Evolutionary conservation across 805 yeast genomes (phyloP), one percentile per base, ranked within the genome.

Genomic region (Kodamaea nitidulidarum): DNA sequence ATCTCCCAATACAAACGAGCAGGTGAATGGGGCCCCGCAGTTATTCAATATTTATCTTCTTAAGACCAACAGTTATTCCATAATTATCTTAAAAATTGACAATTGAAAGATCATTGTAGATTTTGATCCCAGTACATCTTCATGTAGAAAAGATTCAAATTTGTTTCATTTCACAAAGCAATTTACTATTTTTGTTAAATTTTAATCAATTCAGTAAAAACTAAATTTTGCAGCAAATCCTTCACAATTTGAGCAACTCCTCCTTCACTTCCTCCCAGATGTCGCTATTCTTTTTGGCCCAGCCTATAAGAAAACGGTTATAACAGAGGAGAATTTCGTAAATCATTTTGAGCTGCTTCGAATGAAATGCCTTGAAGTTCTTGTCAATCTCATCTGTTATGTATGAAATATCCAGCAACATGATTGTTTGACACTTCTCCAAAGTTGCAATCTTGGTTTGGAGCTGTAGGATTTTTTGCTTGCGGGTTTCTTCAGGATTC

Each of bases 21-120:
- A 22, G 70, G 71, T 2, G 79, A 67, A 46, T 84, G 93, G 88
- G 87, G 88, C 0, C 76, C 75, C 1, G 82, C 90, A 0, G 81
- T 78, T 6, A 39, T 44, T 11, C 35, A 39, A 32, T 47, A 47
- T 29, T 41, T 47, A 14, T 12, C 16, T 4, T 6, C 15, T 4
- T 12, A 27, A 15, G 6, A n/a, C 5, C n/a, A n/a, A n/a, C n/a
- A n/a, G n/a, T n/a, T n/a, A n/a, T n/a, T n/a, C n/a, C n/a, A n/a
- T n/a, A n/a, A n/a, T n/a, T n/a, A n/a, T n/a, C n/a, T n/a, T n/a
- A n/a, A n/a, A n/a, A n/a, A n/a, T n/a, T n/a, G n/a, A n/a, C n/a
- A n/a, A n/a, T n/a, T n/a, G n/a, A n/a, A n/a, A n/a, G n/a, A n/a
- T n/a, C n/a, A n/a, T n/a, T n/a, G n/a, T n/a, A n/a, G n/a, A n/a